phyloP scores from a whole-genome alignment of 2,329 filamentous ascomycete genomes.

The Claviceps sp. region DNA sequence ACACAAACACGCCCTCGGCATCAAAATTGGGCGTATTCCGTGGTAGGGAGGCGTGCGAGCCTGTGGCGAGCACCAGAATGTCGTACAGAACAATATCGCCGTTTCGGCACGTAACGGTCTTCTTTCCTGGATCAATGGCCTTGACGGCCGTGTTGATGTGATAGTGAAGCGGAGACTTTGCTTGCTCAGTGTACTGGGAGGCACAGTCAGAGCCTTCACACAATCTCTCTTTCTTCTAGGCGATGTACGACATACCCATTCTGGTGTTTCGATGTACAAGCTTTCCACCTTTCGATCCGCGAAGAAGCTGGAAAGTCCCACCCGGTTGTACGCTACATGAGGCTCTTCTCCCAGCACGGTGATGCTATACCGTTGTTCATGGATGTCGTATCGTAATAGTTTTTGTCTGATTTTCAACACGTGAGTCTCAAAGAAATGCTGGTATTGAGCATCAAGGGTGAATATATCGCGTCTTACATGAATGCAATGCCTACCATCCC shows the following conservation, averaged over 20 bases:
- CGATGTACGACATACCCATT: slow-evolving; percentile 47
- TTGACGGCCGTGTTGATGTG: slow-evolving; percentile 62
- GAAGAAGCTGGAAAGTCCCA: slow-evolving; percentile 81
- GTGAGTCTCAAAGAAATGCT: not conserved
- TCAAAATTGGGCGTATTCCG: slow-evolving; percentile 61
- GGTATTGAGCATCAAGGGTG: not conserved
- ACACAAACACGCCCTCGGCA: slow-evolving; percentile 76
- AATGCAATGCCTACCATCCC: slow-evolving; percentile 89
- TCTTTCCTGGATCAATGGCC: slow-evolving; percentile 46
- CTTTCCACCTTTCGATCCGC: slow-evolving; percentile 74
- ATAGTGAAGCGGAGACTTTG: slow-evolving; percentile 56
- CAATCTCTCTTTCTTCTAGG: too few species aligned
- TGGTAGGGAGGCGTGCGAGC: slow-evolving; percentile 69
- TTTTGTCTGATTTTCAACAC: slow-evolving; percentile 52
- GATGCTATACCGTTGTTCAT: slow-evolving; percentile 62
- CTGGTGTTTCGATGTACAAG: slow-evolving; percentile 71
- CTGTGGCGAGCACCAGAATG: slow-evolving; percentile 70
- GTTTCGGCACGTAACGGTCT: slow-evolving; percentile 56
- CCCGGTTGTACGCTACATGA: slow-evolving; percentile 81
- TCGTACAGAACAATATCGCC: slow-evolving; percentile 63
- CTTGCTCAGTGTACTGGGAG: slow-evolving; percentile 49
- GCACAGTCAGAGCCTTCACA: not conserved
- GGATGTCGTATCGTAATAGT: slow-evolving; percentile 69
- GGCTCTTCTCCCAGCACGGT: slow-evolving; percentile 79
- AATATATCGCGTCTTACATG: slow-evolving; percentile 45